These are phyloP conservation scores for Diaporthe capsici DNA, from an alignment of 2,329 filamentous ascomycete genomes.

Conservation along the genomic window DNA sequence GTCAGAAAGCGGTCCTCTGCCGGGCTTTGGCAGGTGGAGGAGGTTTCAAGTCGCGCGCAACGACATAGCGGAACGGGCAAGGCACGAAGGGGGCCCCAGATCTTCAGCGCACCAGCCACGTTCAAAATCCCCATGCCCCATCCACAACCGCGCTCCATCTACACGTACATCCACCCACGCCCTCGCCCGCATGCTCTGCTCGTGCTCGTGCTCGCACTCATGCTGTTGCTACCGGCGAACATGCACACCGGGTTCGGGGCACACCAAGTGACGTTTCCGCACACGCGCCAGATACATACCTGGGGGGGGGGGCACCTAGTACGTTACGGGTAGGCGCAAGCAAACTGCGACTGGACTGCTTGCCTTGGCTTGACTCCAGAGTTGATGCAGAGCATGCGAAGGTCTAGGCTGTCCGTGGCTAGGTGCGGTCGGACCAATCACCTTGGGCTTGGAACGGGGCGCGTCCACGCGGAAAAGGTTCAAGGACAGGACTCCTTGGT, in stretches of 20 bases:
- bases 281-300: constrained; percentile 34
- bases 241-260: constrained; percentile 4
- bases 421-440: constrained; percentile 23
- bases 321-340: constrained; percentile 28
- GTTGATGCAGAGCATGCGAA: constrained; percentile 41
- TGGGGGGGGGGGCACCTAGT: constrained; percentile 19
- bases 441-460: constrained; percentile 23
- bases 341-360: constrained; percentile 34
- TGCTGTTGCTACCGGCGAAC: constrained; percentile 2
- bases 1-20: constrained; percentile 52
- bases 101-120: constrained; percentile 41
- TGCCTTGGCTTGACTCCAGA: constrained; percentile 33
- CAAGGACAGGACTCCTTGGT: constrained; percentile 16
- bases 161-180: background rate
- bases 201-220: background rate
- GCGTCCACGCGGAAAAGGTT: constrained; percentile 2
- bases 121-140: constrained; percentile 8
- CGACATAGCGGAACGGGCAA: constrained; percentile 23
- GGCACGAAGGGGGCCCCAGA: constrained; percentile 20
- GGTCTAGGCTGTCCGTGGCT: constrained; percentile 48
- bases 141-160: constrained; percentile 4
- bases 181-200: background rate
- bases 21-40: constrained; percentile 37
- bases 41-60: constrained; percentile 36
- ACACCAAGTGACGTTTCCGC: constrained; percentile 24